Evolutionary conservation across 257 asterid genomes (phyloP).

Genomic region (Rehmannia glutinosa): DNA sequence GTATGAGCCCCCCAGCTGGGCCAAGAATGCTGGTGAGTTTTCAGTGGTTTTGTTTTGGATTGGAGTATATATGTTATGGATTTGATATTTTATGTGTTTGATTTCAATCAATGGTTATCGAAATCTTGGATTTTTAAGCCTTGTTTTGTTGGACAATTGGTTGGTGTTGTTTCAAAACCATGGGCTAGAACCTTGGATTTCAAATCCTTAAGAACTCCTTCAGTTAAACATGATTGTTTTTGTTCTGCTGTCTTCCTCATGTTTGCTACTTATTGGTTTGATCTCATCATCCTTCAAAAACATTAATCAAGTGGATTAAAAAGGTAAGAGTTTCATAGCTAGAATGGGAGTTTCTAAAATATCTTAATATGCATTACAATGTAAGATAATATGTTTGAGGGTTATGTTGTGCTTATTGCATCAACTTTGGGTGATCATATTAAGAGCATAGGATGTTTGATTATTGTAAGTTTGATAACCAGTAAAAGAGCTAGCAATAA

Average conservation of each 20-base stretch:
- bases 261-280: background rate
- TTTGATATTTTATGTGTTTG: background rate
- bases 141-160: too few relatives aligned
- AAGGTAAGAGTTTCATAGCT: background rate
- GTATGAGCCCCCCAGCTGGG: conserved; percentile 96
- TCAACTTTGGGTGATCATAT: background rate
- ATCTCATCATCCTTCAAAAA: background rate
- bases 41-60: background rate
- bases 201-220: background rate
- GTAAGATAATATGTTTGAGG: too few relatives aligned
- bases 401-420: conserved; percentile 4
- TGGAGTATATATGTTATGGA: background rate
- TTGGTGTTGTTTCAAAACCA: too few relatives aligned
- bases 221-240: background rate
- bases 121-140: conserved; percentile 4
- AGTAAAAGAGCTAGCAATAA: background rate
- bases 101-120: background rate
- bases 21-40: conserved; percentile 46
- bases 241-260: background rate
- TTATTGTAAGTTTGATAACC: background rate
- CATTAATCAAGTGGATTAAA: too few relatives aligned
- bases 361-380: background rate
- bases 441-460: background rate
- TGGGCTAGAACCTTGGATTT: too few relatives aligned
- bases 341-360: background rate